These are phyloP conservation scores for Naganishia cerealis DNA, from an alignment of 1,284 basidiomycete species.

Conservation along the genomic window DNA sequence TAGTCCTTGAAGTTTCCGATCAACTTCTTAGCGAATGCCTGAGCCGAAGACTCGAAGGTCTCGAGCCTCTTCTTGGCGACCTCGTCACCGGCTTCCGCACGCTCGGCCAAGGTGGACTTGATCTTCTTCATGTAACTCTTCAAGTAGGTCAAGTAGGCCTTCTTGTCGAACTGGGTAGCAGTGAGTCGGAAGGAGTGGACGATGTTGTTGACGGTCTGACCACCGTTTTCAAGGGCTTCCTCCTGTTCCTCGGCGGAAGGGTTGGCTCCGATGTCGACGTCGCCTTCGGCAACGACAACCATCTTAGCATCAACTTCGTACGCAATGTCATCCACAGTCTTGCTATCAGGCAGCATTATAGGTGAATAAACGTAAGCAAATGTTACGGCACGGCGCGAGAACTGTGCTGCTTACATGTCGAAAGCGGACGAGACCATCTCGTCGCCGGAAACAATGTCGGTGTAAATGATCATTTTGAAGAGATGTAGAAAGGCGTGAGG, in stretches of 20 bases:
- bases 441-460: conserved; percentile 69
- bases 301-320: conserved; percentile 84
- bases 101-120: conserved; percentile 63
- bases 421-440: conserved; percentile 97
- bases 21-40: conserved; percentile 79
- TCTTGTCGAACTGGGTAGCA: conserved; percentile 85
- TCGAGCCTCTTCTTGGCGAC: conserved; percentile 68
- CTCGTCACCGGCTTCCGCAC: conserved; percentile 46
- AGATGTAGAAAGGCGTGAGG: not conserved
- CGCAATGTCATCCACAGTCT: conserved; percentile 76
- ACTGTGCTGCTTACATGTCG: conserved; percentile 63
- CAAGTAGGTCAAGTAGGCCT: conserved; percentile 78
- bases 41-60: conserved; percentile 81
- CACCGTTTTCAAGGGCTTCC: conserved; percentile 80
- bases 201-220: conserved; percentile 80
- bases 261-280: conserved; percentile 92
- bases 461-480: conserved; percentile 50
- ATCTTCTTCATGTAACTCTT: conserved; percentile 88
- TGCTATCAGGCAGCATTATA: conserved; percentile 58
- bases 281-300: conserved; percentile 75
- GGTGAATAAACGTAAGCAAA: not conserved
- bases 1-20: conserved; percentile 76
- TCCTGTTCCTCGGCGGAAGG: conserved; percentile 85
- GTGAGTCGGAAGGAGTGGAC: conserved; percentile 90
- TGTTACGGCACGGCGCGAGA: not conserved